Evolutionary conservation across 2,329 filamentous ascomycete species (phyloP), one percentile per base, ranked within the genome.

Genomic region (Alternaria ventricosa): DNA sequence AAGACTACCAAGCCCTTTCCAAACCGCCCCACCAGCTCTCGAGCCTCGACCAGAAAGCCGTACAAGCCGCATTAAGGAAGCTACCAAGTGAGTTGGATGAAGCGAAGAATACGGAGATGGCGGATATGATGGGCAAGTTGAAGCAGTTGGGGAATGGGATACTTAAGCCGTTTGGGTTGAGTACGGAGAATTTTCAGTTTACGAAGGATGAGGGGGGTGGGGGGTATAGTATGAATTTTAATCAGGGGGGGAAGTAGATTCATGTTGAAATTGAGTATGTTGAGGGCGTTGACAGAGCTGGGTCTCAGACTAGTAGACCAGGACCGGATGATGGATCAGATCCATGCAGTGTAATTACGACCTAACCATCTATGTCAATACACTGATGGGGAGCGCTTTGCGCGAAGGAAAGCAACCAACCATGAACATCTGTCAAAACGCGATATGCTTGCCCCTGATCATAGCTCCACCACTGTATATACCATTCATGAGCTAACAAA

Each of bases 101-200:
- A 18, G 94, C 94, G 1, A 93, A 94, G 81, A 91, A 97, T 75
- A 87, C 87, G 71, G 96, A 99, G 81, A 93, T 96, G 87, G 90
- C 87, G 3, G 95, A 99, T 82, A 97, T 98, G 94, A 97, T 97
- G 94, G 92, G 91, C 18, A 97, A 98, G 83, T 82, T 99, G 72
- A 97, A 97, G 78, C 89, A 92, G 81, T 83, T 99, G 64, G 96
- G 96, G 0, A 97, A 99, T 77, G 93, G 94, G 1, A 88, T 99
- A 15, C 79, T 99, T 55, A 97, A 92, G 77, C 95, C 95, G 0
- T 98, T 98, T 83, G 96, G 96, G 1, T 81, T 99, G 70, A 96
- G 92, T 63, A 98, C 96, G 11, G 90, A 97, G 49, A 97, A 96
- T 78, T 98, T 99, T 77, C 89, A 97, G 67, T 96, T 98, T 86